Percentiles rank a stretch among this genome's conserved stretches.
These are phyloP conservation scores for Exophiala phaeomuriformis DNA, from an alignment of 2,329 filamentous ascomycete species.

Conservation along the genomic window DNA sequence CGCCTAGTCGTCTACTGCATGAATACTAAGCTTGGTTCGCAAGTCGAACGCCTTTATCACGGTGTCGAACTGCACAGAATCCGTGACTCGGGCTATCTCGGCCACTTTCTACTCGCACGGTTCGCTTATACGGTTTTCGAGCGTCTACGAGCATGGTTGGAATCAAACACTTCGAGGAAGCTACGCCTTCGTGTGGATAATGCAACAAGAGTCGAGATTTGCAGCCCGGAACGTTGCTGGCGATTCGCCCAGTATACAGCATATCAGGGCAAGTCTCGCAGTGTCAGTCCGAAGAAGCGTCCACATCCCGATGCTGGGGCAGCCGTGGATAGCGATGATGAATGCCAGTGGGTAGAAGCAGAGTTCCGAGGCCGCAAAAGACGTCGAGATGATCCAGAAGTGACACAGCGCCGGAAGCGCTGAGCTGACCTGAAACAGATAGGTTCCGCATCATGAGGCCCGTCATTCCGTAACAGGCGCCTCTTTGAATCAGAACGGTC, in stretches of 20 bases:
- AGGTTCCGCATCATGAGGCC: too few relatives aligned
- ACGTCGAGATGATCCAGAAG: background rate
- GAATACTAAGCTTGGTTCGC: conserved; percentile 1
- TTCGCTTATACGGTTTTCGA: conserved; percentile 10
- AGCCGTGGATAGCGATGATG: background rate
- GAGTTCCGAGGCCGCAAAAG: background rate
- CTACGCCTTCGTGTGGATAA: background rate
- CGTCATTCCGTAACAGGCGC: too few relatives aligned
- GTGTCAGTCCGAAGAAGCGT: conserved; percentile 1
- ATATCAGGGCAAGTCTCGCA: conserved; percentile 8
- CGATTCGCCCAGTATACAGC: conserved; percentile 4
- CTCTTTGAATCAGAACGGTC: too few relatives aligned
- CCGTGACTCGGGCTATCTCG: background rate
- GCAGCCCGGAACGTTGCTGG: conserved; percentile 1
- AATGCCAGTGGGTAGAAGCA: background rate
- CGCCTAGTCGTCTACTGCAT: conserved; percentile 9
- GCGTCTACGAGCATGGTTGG: background rate
- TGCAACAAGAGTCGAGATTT: background rate
- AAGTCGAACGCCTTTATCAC: conserved; percentile 3
- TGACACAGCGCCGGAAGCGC: too few relatives aligned
- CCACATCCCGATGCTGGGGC: background rate
- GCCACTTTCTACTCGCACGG: conserved; percentile 1
- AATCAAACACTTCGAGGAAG: background rate
- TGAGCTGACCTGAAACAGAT: too few relatives aligned
- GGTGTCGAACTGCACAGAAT: conserved; percentile 6